Conservation (phyloP, 805 yeast species). For the Lachancea sp. region DNA sequence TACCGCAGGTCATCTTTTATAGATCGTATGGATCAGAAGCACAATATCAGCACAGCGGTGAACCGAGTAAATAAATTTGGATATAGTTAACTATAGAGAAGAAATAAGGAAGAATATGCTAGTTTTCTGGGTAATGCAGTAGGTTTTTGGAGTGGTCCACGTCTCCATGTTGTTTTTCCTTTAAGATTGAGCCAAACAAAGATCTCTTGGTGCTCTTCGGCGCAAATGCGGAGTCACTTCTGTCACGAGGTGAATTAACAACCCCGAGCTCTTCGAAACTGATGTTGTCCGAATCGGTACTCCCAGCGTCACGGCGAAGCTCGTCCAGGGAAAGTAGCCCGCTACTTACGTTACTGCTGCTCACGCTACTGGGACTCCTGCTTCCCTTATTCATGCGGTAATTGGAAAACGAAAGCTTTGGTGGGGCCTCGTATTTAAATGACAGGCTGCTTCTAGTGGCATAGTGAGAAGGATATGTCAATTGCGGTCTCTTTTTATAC, state of each 20-base stretch:
- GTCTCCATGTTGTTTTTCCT: slow-evolving; percentile 13
- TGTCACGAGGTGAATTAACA: not conserved
- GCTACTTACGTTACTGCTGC: slow-evolving; percentile 10
- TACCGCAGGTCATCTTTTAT: not conserved
- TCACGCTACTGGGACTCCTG: slow-evolving; percentile 19
- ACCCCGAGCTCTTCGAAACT: slow-evolving; percentile 19
- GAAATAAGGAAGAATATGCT: not conserved
- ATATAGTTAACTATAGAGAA: slow-evolving; percentile 1
- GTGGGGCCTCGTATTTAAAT: slow-evolving; percentile 25
- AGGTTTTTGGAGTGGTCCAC: not conserved
- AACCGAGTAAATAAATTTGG: not conserved
- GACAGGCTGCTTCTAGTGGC: slow-evolving; percentile 4
- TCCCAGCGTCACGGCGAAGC: slow-evolving; percentile 15
- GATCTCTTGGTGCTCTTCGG: slow-evolving; percentile 15
- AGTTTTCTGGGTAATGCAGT: slow-evolving; percentile 1
- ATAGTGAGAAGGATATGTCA: not conserved
- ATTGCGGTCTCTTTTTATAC: not conserved
- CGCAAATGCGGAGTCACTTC: slow-evolving; percentile 5
- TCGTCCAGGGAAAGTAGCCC: slow-evolving; percentile 18
- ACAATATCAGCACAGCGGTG: not conserved
- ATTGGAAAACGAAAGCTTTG: slow-evolving; percentile 20
- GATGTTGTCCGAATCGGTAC: slow-evolving; percentile 9
- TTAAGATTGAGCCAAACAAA: slow-evolving; percentile 15
- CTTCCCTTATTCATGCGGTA: slow-evolving; percentile 12
- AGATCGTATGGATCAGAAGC: not conserved